Base-by-base conservation (phyloP, 345 rosid genomes). In the Carallia brachiata region DNA sequence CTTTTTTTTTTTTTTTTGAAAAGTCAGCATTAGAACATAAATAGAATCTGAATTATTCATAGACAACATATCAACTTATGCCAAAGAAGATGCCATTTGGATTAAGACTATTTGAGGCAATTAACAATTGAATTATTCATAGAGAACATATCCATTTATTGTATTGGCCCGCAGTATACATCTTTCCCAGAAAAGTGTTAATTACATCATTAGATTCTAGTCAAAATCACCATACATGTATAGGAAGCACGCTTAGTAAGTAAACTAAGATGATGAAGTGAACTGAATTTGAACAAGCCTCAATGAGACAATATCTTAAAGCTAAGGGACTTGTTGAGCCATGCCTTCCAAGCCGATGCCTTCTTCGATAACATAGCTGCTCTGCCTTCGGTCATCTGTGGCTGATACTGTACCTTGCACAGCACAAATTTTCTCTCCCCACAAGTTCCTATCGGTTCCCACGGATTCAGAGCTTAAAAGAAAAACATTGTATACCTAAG, bases 361-460 rank as follows among this genome's bases (percentile, higher is more conserved):
- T 57, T 63, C 6, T 58, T 28, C 7, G 34, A 16, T 0, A 6
- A 34, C 13, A 61, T 52, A 6, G 61, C 57, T 5, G 73, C 34
- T 36, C 65, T 74, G 36, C 6, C 64, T 6, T 47, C 73, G 13
- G 78, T 74, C 69, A 44, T 74, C 2, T 74, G 73, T 8, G 65
- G 52, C 23, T 58, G 57, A 62, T 10, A 1, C 37, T 63, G 69
- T 30, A 68, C 68, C 73, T 74, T 69, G 65, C 70, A 74, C 10
- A 74, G 63, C 73, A 74, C 65, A 48, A 74, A 74, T 48, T 34
- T 69, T 57, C 78, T 68, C 31, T 60, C 73, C 32, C 68, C 73
- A 3, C 44, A 7, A 8, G 23, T 40, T 37, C 73, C 78, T 68
- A 74, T 57, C 34, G 69, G 16, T n/a, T 74, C 78, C 78, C 65